Conservation (phyloP, 768 basidiomycete species). For the Auricularia heimuer region DNA sequence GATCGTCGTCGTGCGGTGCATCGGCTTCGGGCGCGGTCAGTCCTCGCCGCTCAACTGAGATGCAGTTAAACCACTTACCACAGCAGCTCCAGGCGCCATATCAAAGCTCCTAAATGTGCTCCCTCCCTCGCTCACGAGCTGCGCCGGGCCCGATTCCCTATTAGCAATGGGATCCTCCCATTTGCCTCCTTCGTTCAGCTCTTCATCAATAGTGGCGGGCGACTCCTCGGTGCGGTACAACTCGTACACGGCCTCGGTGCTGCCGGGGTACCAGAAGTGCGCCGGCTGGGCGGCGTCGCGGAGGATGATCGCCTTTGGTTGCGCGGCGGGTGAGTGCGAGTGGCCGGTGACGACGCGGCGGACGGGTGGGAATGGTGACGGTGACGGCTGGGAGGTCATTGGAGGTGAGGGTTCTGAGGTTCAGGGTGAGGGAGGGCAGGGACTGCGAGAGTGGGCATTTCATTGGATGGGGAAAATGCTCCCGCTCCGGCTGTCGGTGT, state of each 20-base stretch:
- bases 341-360: conserved; percentile 18
- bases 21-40: conserved; percentile 5
- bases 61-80: conserved; percentile 1
- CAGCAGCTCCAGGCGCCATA: conserved; percentile 10
- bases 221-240: conserved; percentile 7
- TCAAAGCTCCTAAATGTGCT: conserved; percentile 13
- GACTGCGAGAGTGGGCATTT: too few relatives aligned
- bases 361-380: conserved; percentile 5
- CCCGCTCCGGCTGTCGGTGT: too few relatives aligned
- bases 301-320: conserved; percentile 12
- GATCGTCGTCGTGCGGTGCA: conserved; percentile 16
- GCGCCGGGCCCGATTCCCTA: conserved; percentile 6
- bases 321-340: conserved; percentile 12
- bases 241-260: not conserved
- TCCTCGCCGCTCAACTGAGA: too few relatives aligned
- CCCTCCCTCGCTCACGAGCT: conserved; percentile 9
- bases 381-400: not conserved
- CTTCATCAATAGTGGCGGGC: conserved; percentile 5
- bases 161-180: conserved; percentile 3
- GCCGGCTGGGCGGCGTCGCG: not conserved
- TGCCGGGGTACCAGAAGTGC: not conserved
- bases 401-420: not conserved
- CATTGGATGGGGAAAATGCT: too few relatives aligned
- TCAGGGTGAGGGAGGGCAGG: not conserved
- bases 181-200: not conserved